phyloP scores from a whole-genome alignment of 2,329 filamentous ascomycete genomes.

The Aspergillus fumigatus region DNA sequence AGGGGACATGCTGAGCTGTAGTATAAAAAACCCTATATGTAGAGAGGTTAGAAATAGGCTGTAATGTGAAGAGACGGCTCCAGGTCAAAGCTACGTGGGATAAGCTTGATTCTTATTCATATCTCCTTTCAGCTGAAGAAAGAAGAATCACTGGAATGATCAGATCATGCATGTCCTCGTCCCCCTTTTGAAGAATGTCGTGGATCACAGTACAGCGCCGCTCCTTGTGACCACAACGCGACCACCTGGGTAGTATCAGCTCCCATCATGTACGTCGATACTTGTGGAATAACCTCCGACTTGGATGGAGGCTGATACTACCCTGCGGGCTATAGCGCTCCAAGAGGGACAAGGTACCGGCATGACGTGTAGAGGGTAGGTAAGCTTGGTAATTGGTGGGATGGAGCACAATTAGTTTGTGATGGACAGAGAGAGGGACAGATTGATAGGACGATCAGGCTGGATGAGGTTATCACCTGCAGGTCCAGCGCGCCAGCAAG shows the following conservation, averaged over 20 bases:
- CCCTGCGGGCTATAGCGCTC: neutral
- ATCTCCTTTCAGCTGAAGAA: neutral
- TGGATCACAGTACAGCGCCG: neutral
- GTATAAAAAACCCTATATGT: neutral
- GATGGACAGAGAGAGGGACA: neutral
- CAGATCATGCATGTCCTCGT: neutral
- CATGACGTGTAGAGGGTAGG: neutral
- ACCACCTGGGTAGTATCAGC: neutral
- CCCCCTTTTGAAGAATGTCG: neutral
- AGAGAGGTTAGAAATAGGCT: neutral
- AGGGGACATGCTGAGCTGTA: neutral
- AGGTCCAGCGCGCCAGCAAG: neutral
- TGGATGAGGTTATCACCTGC: neutral
- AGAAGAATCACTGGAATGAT: neutral
- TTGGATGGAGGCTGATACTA: neutral
- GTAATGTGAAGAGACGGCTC: neutral
- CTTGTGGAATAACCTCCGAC: neutral
- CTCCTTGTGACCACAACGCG: neutral
- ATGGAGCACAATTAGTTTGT: neutral
- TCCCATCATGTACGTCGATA: neutral
- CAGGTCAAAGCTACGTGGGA: neutral
- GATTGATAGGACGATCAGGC: neutral
- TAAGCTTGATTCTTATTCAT: neutral
- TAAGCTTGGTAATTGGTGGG: neutral
- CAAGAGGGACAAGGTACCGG: neutral